Evolutionary conservation across 345 rosid species (phyloP).

Genomic region (Acer negundo): DNA sequence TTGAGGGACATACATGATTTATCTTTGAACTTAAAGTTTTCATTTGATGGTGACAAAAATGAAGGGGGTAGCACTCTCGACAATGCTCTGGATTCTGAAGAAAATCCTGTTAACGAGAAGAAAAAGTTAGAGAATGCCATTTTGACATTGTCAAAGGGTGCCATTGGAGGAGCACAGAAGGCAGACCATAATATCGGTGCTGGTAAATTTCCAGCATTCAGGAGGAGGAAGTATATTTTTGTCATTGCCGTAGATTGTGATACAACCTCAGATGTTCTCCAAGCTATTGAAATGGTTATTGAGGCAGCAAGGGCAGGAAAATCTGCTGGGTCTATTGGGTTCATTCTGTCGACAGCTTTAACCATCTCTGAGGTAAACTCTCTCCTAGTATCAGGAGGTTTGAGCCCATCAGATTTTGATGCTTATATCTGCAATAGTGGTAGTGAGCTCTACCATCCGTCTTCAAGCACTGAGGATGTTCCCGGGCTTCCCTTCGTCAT

Average conservation of each 20-base stretch:
- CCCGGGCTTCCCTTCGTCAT: conserved; percentile 47
- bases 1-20: conserved; percentile 66
- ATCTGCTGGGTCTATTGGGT: conserved; percentile 47
- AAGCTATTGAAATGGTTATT: conserved; percentile 39
- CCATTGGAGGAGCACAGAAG: conserved; percentile 32
- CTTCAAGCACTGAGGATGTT: conserved; percentile 47
- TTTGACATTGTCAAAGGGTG: conserved; percentile 29
- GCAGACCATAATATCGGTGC: conserved; percentile 32
- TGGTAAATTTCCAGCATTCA: conserved; percentile 43
- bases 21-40: conserved; percentile 63
- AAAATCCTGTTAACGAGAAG: conserved; percentile 37
- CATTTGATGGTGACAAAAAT: conserved; percentile 67
- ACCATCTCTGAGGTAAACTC: conserved; percentile 63
- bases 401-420: conserved; percentile 62
- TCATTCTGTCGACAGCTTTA: conserved; percentile 64
- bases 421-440: conserved; percentile 84
- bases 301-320: conserved; percentile 44
- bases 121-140: conserved; percentile 48
- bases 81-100: conserved; percentile 47
- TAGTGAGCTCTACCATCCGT: conserved; percentile 70
- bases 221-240: conserved; percentile 51
- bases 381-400: conserved; percentile 49
- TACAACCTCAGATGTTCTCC: conserved; percentile 31
- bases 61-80: conserved; percentile 38
- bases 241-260: conserved; percentile 66